These are phyloP conservation scores for Pestalotiopsis sp. DNA, from an alignment of 2,329 filamentous ascomycete species.

Conservation along the genomic window DNA sequence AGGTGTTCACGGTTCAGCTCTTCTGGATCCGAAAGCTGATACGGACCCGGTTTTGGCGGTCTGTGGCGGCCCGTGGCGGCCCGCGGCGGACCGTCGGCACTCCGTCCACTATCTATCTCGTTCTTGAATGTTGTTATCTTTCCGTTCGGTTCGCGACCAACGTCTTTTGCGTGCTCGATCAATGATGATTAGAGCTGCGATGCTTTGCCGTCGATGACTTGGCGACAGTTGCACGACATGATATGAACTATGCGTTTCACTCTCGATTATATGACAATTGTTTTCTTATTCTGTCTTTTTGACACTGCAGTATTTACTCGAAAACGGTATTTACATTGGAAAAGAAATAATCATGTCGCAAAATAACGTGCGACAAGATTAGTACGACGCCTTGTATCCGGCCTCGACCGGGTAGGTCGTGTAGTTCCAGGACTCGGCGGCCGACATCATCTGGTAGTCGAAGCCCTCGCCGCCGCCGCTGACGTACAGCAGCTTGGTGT, in stretches of 20 bases:
- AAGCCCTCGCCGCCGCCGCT: conserved; percentile 26
- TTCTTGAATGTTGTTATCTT: not conserved
- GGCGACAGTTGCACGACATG: no score
- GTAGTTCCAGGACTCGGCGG: conserved; percentile 22
- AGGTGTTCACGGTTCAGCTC: not conserved
- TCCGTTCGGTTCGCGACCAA: not conserved
- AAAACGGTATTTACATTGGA: not conserved
- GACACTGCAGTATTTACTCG: not conserved
- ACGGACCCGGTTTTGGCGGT: not conserved
- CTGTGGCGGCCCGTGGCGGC: not conserved
- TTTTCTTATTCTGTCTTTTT: not conserved
- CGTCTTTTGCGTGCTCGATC: not conserved
- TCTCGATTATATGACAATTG: not conserved
- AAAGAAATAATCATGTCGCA: not conserved
- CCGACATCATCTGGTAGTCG: conserved; percentile 24
- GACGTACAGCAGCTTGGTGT: conserved; percentile 30
- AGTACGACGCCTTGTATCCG: conserved; percentile 1
- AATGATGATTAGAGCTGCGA: no score
- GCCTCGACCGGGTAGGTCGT: conserved; percentile 7
- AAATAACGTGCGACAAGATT: not conserved
- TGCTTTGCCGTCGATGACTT: no score
- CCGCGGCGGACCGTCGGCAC: not conserved
- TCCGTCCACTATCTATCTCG: not conserved
- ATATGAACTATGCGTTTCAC: no score
- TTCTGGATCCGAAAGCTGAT: not conserved